These are phyloP conservation scores for Boletus sp. DNA, from an alignment of 1,284 basidiomycete genomes.

Conservation along the genomic window DNA sequence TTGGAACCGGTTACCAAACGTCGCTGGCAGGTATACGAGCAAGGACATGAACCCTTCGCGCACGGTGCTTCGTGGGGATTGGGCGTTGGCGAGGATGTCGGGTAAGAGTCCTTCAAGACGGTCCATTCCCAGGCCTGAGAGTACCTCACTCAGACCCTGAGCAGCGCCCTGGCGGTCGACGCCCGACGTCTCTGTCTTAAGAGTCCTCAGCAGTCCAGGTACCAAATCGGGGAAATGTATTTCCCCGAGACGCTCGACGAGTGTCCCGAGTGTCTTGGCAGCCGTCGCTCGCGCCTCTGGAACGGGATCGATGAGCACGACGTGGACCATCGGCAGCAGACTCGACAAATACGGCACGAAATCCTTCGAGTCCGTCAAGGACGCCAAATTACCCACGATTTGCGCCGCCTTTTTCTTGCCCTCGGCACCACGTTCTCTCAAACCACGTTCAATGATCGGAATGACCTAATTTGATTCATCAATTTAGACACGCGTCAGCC, in stretches of 20 bases:
- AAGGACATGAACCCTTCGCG: conserved; percentile 99
- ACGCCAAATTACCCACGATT: conserved; percentile 96
- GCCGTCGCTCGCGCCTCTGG: conserved; percentile 98
- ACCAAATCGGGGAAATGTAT: conserved; percentile 96
- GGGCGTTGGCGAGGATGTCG: conserved; percentile 91
- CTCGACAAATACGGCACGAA: conserved; percentile 94
- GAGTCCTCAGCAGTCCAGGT: conserved; percentile 84
- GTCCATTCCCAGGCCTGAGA: conserved; percentile 97
- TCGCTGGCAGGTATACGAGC: conserved; percentile 94
- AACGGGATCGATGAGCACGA: conserved; percentile 93
- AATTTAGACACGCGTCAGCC: not conserved
- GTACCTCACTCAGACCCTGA: conserved; percentile 95
- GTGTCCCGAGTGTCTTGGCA: conserved; percentile 95
- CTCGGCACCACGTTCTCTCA: conserved; percentile 91
- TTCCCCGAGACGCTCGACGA: conserved; percentile 97
- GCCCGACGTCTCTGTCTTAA: conserved; percentile 93
- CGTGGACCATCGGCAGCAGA: conserved; percentile 90
- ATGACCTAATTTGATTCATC: conserved; percentile 87
- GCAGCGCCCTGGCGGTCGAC: conserved; percentile 98
- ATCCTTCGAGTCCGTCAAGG: conserved; percentile 94
- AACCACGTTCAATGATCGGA: conserved; percentile 93
- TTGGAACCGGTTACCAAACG: conserved; percentile 95
- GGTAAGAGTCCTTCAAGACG: conserved; percentile 94
- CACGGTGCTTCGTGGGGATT: conserved; percentile 89
- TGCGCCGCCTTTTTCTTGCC: conserved; percentile 96